Conservation (phyloP, 2,329 filamentous ascomycete genomes). For the Truncatella angustata region DNA sequence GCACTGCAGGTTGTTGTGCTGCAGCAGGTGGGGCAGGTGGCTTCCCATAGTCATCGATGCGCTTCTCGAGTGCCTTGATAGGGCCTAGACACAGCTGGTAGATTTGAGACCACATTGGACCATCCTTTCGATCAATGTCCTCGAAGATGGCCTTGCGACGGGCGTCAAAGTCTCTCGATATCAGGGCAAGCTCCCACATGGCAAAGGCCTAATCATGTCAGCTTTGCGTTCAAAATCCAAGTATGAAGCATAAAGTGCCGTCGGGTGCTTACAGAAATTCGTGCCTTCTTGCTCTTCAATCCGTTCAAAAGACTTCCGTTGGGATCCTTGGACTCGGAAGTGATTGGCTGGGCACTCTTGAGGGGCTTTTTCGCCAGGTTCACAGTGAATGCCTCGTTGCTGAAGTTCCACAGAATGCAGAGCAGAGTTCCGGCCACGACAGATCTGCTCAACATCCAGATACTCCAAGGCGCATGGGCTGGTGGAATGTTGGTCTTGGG, state of each 20-base stretch:
- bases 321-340: constrained; percentile 81
- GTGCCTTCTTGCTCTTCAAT: constrained; percentile 76
- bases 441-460: constrained; percentile 55
- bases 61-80: constrained; percentile 63
- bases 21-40: constrained; percentile 35
- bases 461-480: constrained; percentile 54
- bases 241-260: background rate
- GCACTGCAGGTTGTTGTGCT: constrained; percentile 16
- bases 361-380: constrained; percentile 79
- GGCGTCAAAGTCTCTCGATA: constrained; percentile 69
- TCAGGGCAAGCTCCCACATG: constrained; percentile 85
- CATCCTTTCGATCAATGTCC: constrained; percentile 80
- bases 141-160: constrained; percentile 79
- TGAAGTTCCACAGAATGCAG: constrained; percentile 70
- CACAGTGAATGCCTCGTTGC: constrained; percentile 75
- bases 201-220: constrained; percentile 64
- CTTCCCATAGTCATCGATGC: constrained; percentile 63
- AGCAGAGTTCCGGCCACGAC: constrained; percentile 65
- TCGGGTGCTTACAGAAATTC: constrained; percentile 59
- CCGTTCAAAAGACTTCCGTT: constrained; percentile 87
- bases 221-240: background rate
- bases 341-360: constrained; percentile 82
- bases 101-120: constrained; percentile 79
- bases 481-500: constrained; percentile 68
- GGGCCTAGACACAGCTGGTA: constrained; percentile 66